Evolutionary conservation across 75 land plant species (phyloP), one percentile per base, ranked within the genome.

Genomic region (Larix kaempferi): DNA sequence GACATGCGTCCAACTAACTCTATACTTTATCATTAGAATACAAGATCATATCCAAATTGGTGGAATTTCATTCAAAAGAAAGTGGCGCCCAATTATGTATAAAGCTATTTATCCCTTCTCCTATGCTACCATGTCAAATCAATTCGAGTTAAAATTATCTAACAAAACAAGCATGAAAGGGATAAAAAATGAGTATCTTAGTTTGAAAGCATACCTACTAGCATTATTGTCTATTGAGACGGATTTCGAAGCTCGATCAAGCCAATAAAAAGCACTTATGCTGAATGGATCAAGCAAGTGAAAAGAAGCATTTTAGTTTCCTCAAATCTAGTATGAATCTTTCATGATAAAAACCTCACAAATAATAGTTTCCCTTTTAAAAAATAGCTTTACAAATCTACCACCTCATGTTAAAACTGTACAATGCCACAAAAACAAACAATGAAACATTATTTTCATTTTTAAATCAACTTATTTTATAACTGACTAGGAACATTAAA

Each of bases 221-320:
- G 71, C 44, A 67, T 67, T 39, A 39, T 37, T 37, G 71, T 67
- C 71, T 21, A 67, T 67, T 39, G 71, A 67, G 44, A 35, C 23
- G 39, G 71, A 67, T 44, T 37, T 67, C 19, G 44, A 39, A 37
- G 71, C 71, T 67, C 71, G 71, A 67, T 67, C 71, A 67, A 67
- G 71, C 71, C 71, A 67, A 35, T 67, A 67, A 67, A 67, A 67
- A 19, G 71, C 10, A 67, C 71, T 67, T 19, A 67, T 67, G 52
- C 71, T 67, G 71, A 67, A 67, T 19, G 22, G 23, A 67, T 19
- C 67, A 67, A 67, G 71, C 5, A 29, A 67, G 21, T 8, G 8
- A 19, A 39, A 67, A 37, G 19, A 67, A 39, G 22, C 19, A 8
- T 21, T 23, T 67, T 2, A 67, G 17, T 39, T 39, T 67, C 71